Base-by-base conservation (phyloP, 306 rosid genomes). In the Fragaria iinumae region DNA sequence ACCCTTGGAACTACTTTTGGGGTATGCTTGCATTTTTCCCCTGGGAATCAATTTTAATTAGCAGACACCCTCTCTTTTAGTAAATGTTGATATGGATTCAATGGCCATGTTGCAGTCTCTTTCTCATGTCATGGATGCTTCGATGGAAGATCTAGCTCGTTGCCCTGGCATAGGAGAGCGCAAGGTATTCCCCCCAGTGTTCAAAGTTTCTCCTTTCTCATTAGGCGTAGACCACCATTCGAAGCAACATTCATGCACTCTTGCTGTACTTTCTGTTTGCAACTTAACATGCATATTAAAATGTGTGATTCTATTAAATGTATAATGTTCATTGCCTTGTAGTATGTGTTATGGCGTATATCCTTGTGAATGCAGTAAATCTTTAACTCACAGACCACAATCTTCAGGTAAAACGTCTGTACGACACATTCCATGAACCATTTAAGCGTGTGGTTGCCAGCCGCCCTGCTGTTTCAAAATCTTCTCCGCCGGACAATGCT, bases 81-180 rank as follows among this genome's bases (percentile, higher is more conserved):
- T 43, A n/a, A 4, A 49, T 62, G 53, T 66, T 71, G 63, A 69
- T 70, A 67, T 59, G 13, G 41, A 83, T 76, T 18, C 32, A 38
- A 74, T 52, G 77, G 38, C 17, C 45, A 38, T 85, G 71, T 84
- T 87, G 82, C 87, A 95, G 98, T 84, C 98, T 83, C 88, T 95
- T 56, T 88, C 98, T 57, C 87, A 95, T 85, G 84, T 92, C 76
- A 95, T 95, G 96, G 96, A 91, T 81, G 97, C 89, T 80, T 95
- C 97, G 43, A 95, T 95, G 97, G 98, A 95, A 85, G 98, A 95
- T 84, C 91, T 92, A 77, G 98, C 98, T 74, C 97, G 98, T 65
- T 95, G 98, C 81, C 98, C 98, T 74, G 98, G 97, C 69, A 95
- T 95, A 70, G 97, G 98, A 89, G 98, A 95, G 85, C 93, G 97